phyloP scores from a whole-genome alignment of 2,329 filamentous ascomycete genomes.

The Pyrenophora teres region DNA sequence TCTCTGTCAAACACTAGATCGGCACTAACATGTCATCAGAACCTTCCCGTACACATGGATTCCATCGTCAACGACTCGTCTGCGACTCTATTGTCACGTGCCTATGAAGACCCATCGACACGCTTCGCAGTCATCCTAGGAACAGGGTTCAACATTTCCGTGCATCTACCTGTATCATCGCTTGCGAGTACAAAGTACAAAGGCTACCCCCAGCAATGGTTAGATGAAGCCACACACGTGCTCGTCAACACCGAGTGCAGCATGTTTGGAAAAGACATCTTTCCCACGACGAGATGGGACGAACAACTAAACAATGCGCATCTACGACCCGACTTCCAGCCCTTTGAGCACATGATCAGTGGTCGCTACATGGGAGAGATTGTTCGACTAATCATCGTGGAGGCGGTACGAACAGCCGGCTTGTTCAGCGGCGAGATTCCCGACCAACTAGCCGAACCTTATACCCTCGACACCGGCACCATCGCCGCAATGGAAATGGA shows the following conservation, averaged over 20 bases:
- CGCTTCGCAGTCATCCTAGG: constrained; percentile 68
- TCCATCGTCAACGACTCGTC: constrained; percentile 69
- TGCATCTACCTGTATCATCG: constrained; percentile 61
- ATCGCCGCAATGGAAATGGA: constrained; percentile 63
- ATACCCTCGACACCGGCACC: constrained; percentile 63
- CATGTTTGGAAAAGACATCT: constrained; percentile 66
- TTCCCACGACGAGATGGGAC: constrained; percentile 66
- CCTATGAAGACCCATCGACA: constrained; percentile 64
- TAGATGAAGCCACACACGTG: constrained; percentile 62
- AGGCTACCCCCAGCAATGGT: constrained; percentile 59
- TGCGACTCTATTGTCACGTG: constrained; percentile 64
- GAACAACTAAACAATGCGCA: constrained; percentile 63
- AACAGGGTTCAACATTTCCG: constrained; percentile 68
- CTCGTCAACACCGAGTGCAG: constrained; percentile 69
- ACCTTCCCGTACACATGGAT: constrained; percentile 62
- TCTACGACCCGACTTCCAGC: constrained; percentile 65
- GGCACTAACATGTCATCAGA: constrained; percentile 34
- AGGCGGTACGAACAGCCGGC: constrained; percentile 60
- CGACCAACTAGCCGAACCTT: constrained; percentile 59
- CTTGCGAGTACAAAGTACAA: constrained; percentile 63
- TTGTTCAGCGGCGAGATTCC: constrained; percentile 64
- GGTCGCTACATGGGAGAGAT: constrained; percentile 69
- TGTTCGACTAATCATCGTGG: constrained; percentile 63
- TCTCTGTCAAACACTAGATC: neutral
- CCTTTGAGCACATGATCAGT: constrained; percentile 67